Conservation (phyloP, 2,329 filamentous ascomycete genomes). For the Clonostachys rhizophaga region DNA sequence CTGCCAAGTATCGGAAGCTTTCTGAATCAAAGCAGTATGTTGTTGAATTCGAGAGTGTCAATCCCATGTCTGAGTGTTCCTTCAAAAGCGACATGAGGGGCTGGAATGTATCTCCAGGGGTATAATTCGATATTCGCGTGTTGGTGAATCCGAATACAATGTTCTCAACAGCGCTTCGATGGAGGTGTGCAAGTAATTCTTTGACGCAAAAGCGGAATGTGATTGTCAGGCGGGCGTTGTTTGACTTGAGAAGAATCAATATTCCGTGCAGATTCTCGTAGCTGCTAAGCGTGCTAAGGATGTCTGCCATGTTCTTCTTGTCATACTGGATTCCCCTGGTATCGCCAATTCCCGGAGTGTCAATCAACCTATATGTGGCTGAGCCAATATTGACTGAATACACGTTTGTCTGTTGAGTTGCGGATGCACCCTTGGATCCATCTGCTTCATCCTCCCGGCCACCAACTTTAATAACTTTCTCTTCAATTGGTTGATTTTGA, state of each 20-base stretch:
- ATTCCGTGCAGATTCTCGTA: background rate
- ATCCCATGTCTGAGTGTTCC: background rate
- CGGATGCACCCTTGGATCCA: background rate
- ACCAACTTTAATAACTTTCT: background rate
- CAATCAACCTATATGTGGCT: background rate
- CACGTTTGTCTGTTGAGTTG: background rate
- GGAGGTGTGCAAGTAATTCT: background rate
- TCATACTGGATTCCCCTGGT: background rate
- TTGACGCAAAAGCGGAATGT: background rate
- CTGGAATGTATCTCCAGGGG: background rate
- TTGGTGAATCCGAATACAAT: background rate
- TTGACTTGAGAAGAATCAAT: background rate
- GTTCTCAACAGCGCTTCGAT: background rate
- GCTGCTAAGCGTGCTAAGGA: background rate
- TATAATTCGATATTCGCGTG: background rate
- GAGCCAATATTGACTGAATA: background rate
- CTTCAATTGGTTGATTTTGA: background rate
- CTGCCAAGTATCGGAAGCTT: background rate
- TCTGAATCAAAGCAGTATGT: background rate
- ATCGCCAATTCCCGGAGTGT: background rate
- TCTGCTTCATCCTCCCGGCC: background rate
- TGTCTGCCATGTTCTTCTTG: background rate
- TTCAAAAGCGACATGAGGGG: background rate
- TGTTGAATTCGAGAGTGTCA: background rate
- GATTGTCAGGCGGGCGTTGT: background rate